Evolutionary conservation across 2,329 filamentous ascomycete genomes (phyloP).

Genomic region (Neofusicoccum parvum): DNA sequence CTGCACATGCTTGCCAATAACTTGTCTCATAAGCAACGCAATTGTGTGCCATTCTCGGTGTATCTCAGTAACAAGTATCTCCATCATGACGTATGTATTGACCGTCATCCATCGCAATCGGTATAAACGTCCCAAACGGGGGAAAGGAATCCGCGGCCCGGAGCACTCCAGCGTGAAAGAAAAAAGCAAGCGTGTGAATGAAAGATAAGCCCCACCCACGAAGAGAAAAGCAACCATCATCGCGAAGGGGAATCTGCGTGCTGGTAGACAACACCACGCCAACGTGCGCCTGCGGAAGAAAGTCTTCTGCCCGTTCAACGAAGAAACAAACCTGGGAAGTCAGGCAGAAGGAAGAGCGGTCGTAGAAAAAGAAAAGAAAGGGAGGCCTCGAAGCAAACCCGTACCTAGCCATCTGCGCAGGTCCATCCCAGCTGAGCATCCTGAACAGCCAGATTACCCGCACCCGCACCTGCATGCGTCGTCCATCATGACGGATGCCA

Average conservation of each 20-base stretch:
- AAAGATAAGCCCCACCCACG: background rate
- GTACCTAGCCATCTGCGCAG: slow-evolving; percentile 12
- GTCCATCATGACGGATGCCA: background rate
- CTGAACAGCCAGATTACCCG: slow-evolving; percentile 2
- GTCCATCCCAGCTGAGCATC: slow-evolving; percentile 12
- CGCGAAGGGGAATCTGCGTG: slow-evolving; percentile 22
- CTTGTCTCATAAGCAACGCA: slow-evolving; percentile 8
- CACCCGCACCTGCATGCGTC: slow-evolving; percentile 6
- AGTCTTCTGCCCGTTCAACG: background rate
- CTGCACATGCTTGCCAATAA: background rate
- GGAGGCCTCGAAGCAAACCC: background rate
- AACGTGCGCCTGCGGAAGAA: slow-evolving; percentile 10
- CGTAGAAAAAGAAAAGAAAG: slow-evolving; percentile 2
- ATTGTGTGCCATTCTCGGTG: slow-evolving; percentile 10
- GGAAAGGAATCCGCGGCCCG: background rate
- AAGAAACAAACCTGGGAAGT: background rate
- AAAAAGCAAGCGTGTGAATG: background rate
- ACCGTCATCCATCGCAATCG: slow-evolving; percentile 13
- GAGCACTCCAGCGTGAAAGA: background rate
- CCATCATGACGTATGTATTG: slow-evolving; percentile 11
- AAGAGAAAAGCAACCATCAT: slow-evolving; percentile 16
- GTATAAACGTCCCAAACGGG: slow-evolving; percentile 2
- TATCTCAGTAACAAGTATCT: slow-evolving; percentile 10
- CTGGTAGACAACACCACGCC: slow-evolving; percentile 11
- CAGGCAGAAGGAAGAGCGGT: slow-evolving; percentile 3